Evolutionary conservation across 2,329 filamentous ascomycete species (phyloP), one percentile per base, ranked within the genome.

Genomic region (Colletotrichum higginsianum): DNA sequence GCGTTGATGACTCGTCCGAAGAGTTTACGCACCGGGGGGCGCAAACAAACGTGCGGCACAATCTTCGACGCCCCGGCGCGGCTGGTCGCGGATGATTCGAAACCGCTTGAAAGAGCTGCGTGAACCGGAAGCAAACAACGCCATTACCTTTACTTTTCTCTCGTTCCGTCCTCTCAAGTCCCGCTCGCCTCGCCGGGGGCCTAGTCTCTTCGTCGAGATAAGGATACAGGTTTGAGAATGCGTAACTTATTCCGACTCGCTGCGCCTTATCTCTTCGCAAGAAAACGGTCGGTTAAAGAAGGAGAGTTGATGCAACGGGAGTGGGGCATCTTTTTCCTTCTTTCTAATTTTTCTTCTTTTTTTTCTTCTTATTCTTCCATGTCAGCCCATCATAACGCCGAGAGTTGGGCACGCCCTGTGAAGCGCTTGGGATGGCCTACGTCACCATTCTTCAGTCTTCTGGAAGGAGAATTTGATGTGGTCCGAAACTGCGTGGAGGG

Each of bases 361-460:
- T 55, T 44, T 57, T 50, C 15, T 40, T 56, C 49, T 53, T 61
- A 61, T 73, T 73, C 65, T 66, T 74, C 55, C 35, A 71, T 69
- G 26, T 47, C 72, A 78, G 78, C 77, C 78, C 78, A 76, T 80
- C 78, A 75, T 73, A 80, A 80, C 75, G 79, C 79, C 79, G 79
- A 80, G 78, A 76, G 78, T 80, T 76, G 79, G 78, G 76, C 78
- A 80, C 58, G 61, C 74, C 77, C 71, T 50, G 61, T 76, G 76
- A 78, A 75, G 66, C 76, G 71, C 73, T 67, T 67, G 72, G 76
- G 70, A 71, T 61, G 56, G 35, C 23, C 46, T 23, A 35, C 38
- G 56, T 50, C 23, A 35, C 18, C 6, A 65, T 61, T 12, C n/a
- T 57, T 26, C 21, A 5, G 26, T 18, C 21, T 30, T 30, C 12